Base-by-base conservation (phyloP, 2,329 filamentous ascomycete species). In the Alternaria incomplexa region DNA sequence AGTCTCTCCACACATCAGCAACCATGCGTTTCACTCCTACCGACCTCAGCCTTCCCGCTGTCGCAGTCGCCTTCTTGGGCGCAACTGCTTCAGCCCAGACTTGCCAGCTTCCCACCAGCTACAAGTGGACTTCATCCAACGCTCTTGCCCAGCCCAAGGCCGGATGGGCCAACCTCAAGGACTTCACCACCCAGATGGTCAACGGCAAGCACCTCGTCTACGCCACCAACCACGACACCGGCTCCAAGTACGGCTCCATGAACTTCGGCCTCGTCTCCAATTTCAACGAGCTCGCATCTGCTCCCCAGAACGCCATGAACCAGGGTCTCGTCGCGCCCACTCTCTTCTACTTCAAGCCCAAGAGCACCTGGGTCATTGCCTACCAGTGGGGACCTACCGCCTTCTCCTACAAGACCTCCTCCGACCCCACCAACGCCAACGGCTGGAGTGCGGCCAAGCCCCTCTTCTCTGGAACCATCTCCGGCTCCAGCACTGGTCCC, bases 201-300 rank as follows among this genome's bases (percentile, higher is more conserved):
- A 86, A 90, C 32, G 85, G 83, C 57, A 73, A 88, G 75, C 82
- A 89, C 64, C 82, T 90, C 7, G 88, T 90, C 3, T 91, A 90
- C 70, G 88, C 80, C 2, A 85, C 87, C 1, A 82, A 74, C 62
- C 81, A 84, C 67, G 80, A 85, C 67, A 68, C 72, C 0, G 80
- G 80, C 1, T 73, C 79, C 2, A 80, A 52, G 60, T 90, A 83
- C 68, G 86, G 87, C 65, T 89, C 88, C 11, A 86, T 90, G 84
- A 82, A 78, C 77, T 90, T 90, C 64, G 82, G 81, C 22, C 78
- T 82, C 58, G 85, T 90, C 75, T 78, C 77, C 2, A 81, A 87
- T 80, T 89, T 83, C 82, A 75, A 79, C 15, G 80, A 84, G 22
- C 84, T 90, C 82, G 78, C 74, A 20, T 78, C 82, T 0, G 86